Base-by-base conservation (phyloP, 2,329 filamentous ascomycete genomes). In the Ascochyta lentis region DNA sequence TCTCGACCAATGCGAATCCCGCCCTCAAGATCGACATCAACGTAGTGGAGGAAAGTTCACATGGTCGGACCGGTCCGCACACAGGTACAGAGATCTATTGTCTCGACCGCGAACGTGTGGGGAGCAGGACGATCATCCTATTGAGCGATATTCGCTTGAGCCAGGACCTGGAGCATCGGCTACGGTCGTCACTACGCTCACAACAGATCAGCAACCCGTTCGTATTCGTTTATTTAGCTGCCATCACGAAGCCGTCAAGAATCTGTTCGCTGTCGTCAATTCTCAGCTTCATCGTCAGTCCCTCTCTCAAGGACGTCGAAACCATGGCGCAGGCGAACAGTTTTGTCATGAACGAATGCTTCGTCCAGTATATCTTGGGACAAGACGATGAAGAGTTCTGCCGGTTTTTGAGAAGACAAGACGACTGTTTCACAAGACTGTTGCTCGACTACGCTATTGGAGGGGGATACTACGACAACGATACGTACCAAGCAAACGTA, bases 341-440 rank as follows among this genome's bases (percentile, higher is more conserved):
- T 19, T 68, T 66, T 33, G 46, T 50, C 35, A 67, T 67, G 64
- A 68, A 66, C 24, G 50, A 62, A 26, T 59, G 52, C 34, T 68
- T 64, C 33, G 63, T 66, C 29, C 61, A 58, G n/a, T 68, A 59
- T 23, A 16, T 63, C 0, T 43, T 68, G 3, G 59, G 59, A 6
- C 60, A 43, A 15, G 59, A 66, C 5, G 48, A 64, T 3, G 53
- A 41, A 4, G 60, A 66, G 19, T 67, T 67, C 16, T 67, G 64
- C 26, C 59, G 57, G 16, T 64, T 68, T 24, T 31, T 68, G n/a
- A 54, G 64, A 31, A 60, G 63, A 6, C 63, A 68, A 35, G 61
- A 67, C 19, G 66, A 68, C 16, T 24, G 48, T 13, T 64, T 67
- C 29, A 51, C 43, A 6, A 49, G 58, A 29, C 22, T 61, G 3